Base-by-base conservation (phyloP, 108 stramenopile genomes). In the Schizochytrium sp. region DNA sequence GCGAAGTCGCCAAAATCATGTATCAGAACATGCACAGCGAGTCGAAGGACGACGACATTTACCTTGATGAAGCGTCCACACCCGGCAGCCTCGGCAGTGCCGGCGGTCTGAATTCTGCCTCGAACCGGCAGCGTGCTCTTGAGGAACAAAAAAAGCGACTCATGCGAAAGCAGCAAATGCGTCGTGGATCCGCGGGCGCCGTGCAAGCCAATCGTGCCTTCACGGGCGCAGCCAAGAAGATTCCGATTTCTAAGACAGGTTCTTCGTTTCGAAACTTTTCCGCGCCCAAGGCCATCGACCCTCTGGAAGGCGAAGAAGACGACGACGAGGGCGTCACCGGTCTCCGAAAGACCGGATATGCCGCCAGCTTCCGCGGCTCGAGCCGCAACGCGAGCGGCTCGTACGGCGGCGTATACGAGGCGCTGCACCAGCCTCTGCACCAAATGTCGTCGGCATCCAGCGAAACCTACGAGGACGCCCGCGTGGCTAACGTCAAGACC, bases 221-320 rank as follows among this genome's bases (percentile, higher is more conserved):
- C 23, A 83, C 76, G 8, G 76, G 76, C 0, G 76, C 76, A 45
- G 45, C 76, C 10, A 83, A 53, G 51, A 83, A 47, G 48, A 83
- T 83, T 4, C n/a, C 45, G 14, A 6, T 53, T 14, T 45, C 19
- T 4, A 47, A 53, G 51, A 28, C 76, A 6, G 63, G 63, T 3
- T 69, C 63, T 5, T 69, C 63, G 14, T 69, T 69, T 69, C 76
- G 76, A 12, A 83, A 47, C 48, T 83, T 83, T 53, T 83, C 76
- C n/a, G 51, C 76, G 45, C 76, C 76, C n/a, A 83, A 83, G 51
- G 51, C 76, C 6, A 83, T 83, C 76, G 76, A 83, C 51, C 76
- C 76, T 14, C 51, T 83, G 10, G 76, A 83, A 23, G 76, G 76
- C 19, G 76, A 83, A 0, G 58, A 59, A 59, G 76, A 83, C n/a